Conservation (phyloP, 352 stramenopile species). For the Thalassiosira exigua region DNA sequence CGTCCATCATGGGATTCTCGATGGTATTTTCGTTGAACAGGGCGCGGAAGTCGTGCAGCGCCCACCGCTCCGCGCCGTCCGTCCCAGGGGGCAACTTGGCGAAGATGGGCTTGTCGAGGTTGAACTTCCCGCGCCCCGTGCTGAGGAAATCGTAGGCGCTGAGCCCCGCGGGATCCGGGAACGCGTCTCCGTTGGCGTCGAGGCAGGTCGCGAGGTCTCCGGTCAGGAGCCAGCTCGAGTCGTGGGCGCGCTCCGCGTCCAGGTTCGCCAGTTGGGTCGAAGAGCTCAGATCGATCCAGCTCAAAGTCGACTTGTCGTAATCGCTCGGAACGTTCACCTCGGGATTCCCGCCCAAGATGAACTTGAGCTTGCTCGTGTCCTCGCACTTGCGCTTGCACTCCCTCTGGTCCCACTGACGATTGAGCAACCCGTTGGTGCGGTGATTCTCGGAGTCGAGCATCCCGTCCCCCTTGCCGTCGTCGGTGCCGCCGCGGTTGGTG, state of each 20-base stretch:
- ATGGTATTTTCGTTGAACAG: conserved; percentile 39
- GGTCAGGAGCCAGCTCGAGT: conserved; percentile 36
- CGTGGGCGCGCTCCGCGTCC: conserved; percentile 28
- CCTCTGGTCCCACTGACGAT: conserved; percentile 18
- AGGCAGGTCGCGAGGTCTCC: conserved; percentile 31
- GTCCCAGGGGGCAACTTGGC: conserved; percentile 32
- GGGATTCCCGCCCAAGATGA: conserved; percentile 42
- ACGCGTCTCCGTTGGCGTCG: conserved; percentile 44
- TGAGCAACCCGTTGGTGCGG: not conserved
- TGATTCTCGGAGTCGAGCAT: conserved; percentile 26
- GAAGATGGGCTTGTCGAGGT: conserved; percentile 61
- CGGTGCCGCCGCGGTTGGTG: conserved; percentile 17
- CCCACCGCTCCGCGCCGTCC: conserved; percentile 35
- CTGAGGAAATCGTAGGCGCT: conserved; percentile 38
- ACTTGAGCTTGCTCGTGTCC: conserved; percentile 7
- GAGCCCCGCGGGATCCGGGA: conserved; percentile 36
- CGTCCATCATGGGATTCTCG: conserved; percentile 30
- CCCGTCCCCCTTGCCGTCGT: conserved; percentile 45
- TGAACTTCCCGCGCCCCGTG: conserved; percentile 44
- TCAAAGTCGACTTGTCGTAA: conserved; percentile 32
- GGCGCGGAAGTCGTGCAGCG: conserved; percentile 53
- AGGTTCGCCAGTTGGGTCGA: conserved; percentile 38
- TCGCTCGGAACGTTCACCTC: conserved; percentile 31
- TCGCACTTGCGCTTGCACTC: conserved; percentile 37
- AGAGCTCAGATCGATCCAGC: conserved; percentile 40